Evolutionary conservation across 2,329 filamentous ascomycete genomes (phyloP).

Genomic region (Nemania serpens): DNA sequence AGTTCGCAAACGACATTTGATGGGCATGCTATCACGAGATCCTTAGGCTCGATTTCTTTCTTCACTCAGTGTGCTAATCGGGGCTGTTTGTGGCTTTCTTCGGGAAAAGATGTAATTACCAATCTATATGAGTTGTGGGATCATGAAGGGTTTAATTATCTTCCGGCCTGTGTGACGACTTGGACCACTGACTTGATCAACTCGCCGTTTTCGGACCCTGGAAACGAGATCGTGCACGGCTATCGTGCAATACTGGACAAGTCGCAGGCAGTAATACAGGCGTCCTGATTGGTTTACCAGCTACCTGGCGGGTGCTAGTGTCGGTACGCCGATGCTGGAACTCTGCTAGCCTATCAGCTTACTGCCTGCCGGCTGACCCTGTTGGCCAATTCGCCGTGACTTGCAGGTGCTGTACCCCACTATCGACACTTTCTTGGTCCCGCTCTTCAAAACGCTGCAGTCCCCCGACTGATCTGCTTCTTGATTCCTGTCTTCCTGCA

Average conservation of each 20-base stretch:
- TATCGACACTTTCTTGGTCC: slow-evolving; percentile 23
- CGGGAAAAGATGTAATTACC: no score
- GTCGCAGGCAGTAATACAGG: slow-evolving; percentile 7
- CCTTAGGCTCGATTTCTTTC: background rate
- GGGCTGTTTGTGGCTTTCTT: no score
- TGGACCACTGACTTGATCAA: background rate
- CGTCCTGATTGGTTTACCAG: slow-evolving; percentile 15
- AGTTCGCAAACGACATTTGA: no score
- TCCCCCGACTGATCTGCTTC: slow-evolving; percentile 2
- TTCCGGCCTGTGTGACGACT: no score
- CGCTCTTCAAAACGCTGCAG: slow-evolving; percentile 22
- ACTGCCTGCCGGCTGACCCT: background rate
- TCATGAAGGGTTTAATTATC: no score
- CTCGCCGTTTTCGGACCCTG: slow-evolving; percentile 27
- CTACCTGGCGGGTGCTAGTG: background rate
- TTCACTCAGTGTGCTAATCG: no score
- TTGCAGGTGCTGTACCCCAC: slow-evolving; percentile 16
- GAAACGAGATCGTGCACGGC: background rate
- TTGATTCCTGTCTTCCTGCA: slow-evolving; percentile 16
- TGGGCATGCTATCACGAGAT: background rate
- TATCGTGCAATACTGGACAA: background rate
- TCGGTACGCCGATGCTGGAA: no score
- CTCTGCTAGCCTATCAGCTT: slow-evolving; percentile 2
- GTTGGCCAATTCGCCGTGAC: slow-evolving; percentile 24
- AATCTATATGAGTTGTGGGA: no score